phyloP scores from a whole-genome alignment of 768 basidiomycete genomes.

The Pleurotus eryngii region DNA sequence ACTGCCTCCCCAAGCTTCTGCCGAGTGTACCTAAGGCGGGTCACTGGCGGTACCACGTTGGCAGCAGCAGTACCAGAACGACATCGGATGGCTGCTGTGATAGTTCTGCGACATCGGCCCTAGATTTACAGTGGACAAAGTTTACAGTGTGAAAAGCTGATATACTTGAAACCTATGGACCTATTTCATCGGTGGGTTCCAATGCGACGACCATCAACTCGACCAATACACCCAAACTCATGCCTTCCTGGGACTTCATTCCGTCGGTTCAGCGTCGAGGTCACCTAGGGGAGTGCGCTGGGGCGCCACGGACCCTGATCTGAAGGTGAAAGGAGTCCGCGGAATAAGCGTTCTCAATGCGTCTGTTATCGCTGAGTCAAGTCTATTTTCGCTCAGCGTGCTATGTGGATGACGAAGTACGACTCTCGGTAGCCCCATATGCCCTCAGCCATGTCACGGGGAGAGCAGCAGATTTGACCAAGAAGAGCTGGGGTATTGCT shows the following conservation, averaged over 20 bases:
- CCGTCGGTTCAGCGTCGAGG: background rate
- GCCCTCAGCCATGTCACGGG: background rate
- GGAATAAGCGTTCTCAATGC: background rate
- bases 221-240: background rate
- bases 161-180: no score
- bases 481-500: background rate
- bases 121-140: no score
- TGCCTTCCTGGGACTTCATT: background rate
- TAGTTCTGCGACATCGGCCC: no score
- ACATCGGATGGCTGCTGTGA: no score
- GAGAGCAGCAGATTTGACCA: background rate
- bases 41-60: no score
- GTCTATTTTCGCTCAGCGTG: background rate
- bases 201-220: no score
- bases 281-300: background rate
- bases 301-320: slow-evolving; percentile 35
- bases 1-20: no score
- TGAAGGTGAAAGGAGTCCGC: slow-evolving; percentile 29
- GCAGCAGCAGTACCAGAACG: no score
- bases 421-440: background rate
- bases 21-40: no score
- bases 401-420: no score
- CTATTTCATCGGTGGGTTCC: no score
- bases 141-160: no score
- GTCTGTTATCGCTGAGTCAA: background rate